Percentiles rank a stretch among this genome's conserved stretches.
Conservation (phyloP, 257 asterid genomes). For the Solanum pennellii region DNA sequence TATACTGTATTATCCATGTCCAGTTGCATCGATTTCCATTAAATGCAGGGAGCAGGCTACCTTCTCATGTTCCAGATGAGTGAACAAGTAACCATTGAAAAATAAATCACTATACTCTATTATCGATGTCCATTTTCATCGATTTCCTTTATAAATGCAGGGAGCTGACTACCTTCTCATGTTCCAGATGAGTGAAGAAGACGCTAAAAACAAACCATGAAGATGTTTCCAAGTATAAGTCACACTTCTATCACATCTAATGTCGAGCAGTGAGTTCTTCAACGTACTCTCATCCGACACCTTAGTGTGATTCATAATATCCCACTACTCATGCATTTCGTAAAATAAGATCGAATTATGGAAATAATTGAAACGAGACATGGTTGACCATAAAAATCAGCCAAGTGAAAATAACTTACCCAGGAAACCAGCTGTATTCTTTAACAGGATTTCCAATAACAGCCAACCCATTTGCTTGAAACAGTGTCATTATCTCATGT, state of each 20-base stretch:
- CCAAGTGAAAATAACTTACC: conserved; percentile 31
- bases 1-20: neutral
- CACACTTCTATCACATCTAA: neutral
- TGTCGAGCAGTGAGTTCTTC: neutral
- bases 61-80: neutral
- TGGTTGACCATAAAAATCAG: neutral
- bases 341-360: neutral
- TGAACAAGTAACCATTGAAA: neutral
- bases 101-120: neutral
- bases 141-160: neutral
- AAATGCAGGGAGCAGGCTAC: neutral
- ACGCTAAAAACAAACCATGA: neutral
- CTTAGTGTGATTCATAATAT: neutral
- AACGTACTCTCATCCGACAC: neutral
- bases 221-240: neutral
- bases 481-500: conserved; percentile 87
- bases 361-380: neutral
- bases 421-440: conserved; percentile 97
- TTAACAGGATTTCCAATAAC: conserved; percentile 58
- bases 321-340: neutral
- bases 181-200: neutral
- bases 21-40: neutral
- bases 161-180: neutral
- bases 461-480: conserved; percentile 52
- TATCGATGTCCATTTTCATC: neutral